Base-by-base conservation (phyloP, 2,329 filamentous ascomycete species). In the Leptographium galeiforme region DNA sequence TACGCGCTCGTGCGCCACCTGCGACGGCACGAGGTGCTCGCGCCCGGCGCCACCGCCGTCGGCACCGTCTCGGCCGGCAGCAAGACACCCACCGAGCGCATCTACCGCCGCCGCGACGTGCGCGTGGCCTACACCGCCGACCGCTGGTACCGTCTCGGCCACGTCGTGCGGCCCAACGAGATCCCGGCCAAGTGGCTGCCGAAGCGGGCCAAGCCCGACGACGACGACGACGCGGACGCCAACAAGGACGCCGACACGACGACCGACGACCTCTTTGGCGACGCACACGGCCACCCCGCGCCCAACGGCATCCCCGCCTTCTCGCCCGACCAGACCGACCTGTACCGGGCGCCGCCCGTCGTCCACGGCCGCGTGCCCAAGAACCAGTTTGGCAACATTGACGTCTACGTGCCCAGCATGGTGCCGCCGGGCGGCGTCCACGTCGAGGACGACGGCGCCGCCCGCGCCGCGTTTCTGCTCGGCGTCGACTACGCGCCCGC, bases 361-460 rank as follows among this genome's bases (percentile, higher is more conserved):
- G 72, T 86, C 4, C 70, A 82, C 51, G 90, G 89, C 0, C 73
- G 75, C 13, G 77, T 97, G 1, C 91, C 93, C 0, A 91, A 88
- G 68, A 98, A 98, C 64, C 83, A 85, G 18, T 98, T 89, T 66
- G 89, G 89, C 12, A 98, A 98, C 63, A 84, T 97, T 55, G 93
- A 97, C 62, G 78, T 95, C 41, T 97, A 91, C 64, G 89, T 95
- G 12, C 84, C 88, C 0, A 88, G 82, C 57, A 97, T 98, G 93
- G 75, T 97, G 0, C 93, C 93, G 0, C 68, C 70, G 43, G 91
- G 93, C 0, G 90, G 87, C 1, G 76, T 81, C 2, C 89, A 97
- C 65, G 71, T 97, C 30, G 61, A 67, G 7, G 69, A 75, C 55
- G 69, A 76, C 48, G 62, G 84, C 50, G 84, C 87, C 1, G 72